Evolutionary conservation across 768 basidiomycete genomes (phyloP), one percentile per base, ranked within the genome.

Genomic region (Zangia roseola): DNA sequence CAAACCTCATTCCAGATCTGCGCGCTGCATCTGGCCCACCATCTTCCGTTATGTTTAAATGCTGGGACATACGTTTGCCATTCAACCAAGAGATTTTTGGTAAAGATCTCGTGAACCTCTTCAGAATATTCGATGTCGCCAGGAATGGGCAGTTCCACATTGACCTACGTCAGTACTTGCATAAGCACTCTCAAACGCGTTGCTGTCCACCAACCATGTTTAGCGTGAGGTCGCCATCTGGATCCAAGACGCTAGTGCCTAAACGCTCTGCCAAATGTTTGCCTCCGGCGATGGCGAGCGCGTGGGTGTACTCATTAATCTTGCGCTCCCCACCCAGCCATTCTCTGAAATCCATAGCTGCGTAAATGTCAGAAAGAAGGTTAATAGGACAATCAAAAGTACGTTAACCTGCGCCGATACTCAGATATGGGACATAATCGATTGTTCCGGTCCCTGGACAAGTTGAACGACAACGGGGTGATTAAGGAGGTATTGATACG

Each of bases 321-420:
- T 72, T 75, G 21, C 76, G 64, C 64, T 94, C 91, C 6, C 91
- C 90, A 1, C 91, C 91, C 2, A 91, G 66, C 71, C 78, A 79
- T 49, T 76, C 60, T 24, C 91, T 80, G 69, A 93, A 93, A 25
- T 83, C 77, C 6, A 91, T 63, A 1, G 90, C 91, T 83, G 44
- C 21, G 17, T 17, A 13, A 24, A 43, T 14, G 25, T 57, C 42
- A 50, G 57, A 26, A 39, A 33, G 34, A 40, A 49, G 2, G 19
- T 17, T 21, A 19, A 7, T 14, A 14, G 17, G 28, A 23, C 20
- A 35, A 17, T 19, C 9, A 41, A 14, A 36, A 33, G 12, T 26
- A 5, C 41, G 24, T 52, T 47, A 45, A 82, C 84, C 83, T 55
- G 79, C 71, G 1, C 58, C 58, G 13, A 88, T 71, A 34, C 79